These are phyloP conservation scores for Penicillium lagena DNA, from an alignment of 495 filamentous ascomycete genomes.

Conservation along the genomic window DNA sequence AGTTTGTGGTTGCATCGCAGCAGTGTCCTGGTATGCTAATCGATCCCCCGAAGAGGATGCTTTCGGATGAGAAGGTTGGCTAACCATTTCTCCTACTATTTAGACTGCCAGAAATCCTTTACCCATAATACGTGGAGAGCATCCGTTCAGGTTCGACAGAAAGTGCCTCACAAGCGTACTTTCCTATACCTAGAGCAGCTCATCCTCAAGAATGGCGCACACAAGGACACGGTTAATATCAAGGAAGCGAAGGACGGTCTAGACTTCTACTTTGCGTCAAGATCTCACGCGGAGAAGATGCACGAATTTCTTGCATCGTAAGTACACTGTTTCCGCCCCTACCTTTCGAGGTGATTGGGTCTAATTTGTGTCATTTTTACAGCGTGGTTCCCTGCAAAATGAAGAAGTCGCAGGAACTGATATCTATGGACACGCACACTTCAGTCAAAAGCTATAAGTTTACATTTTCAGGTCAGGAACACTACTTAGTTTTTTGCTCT, in stretches of 20 bases:
- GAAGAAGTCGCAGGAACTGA: conserved; percentile 89
- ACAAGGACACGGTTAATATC: conserved; percentile 93
- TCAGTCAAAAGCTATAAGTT: conserved; percentile 88
- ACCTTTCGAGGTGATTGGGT: too few species aligned
- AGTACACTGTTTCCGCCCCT: too few species aligned
- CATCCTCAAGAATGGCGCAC: conserved; percentile 87
- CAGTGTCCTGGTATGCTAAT: conserved; percentile 60
- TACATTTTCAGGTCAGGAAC: conserved; percentile 41
- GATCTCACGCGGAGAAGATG: conserved; percentile 90
- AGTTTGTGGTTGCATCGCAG: conserved; percentile 80
- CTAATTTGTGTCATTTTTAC: too few species aligned
- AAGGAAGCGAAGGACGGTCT: conserved; percentile 90
- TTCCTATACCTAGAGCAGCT: conserved; percentile 96
- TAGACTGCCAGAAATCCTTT: conserved; percentile 80
- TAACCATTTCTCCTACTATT: too few species aligned
- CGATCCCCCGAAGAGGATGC: too few species aligned
- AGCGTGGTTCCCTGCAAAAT: conserved; percentile 62
- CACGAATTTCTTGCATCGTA: conserved; percentile 75
- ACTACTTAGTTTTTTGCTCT: too few species aligned
- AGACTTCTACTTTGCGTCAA: conserved; percentile 85
- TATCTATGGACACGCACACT: conserved; percentile 90
- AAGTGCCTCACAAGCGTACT: conserved; percentile 94
- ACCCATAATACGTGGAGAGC: conserved; percentile 89
- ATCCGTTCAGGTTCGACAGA: conserved; percentile 87
- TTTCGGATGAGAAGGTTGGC: too few species aligned